phyloP scores from a whole-genome alignment of 2,329 filamentous ascomycete species.

The Trichothecium sympodiale region DNA sequence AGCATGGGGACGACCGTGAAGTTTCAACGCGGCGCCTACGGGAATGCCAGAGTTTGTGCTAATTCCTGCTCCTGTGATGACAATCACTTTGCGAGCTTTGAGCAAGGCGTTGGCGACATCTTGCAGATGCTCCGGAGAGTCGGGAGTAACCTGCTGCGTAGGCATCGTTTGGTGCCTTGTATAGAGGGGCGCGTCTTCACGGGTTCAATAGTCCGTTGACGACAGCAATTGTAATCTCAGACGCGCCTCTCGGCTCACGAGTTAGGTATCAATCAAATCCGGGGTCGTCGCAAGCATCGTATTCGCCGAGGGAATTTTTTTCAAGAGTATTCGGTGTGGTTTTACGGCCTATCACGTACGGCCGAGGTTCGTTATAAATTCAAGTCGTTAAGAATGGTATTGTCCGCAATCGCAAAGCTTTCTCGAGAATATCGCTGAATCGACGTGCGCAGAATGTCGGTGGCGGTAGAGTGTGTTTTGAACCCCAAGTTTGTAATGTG shows the following conservation, averaged over 20 bases:
- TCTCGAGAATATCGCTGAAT: too few species aligned
- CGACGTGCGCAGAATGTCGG: too few species aligned
- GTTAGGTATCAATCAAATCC: neutral
- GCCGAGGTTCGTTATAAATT: too few species aligned
- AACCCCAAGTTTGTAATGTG: too few species aligned
- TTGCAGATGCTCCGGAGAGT: conserved; percentile 44
- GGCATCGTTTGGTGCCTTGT: conserved; percentile 34
- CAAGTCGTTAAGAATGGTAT: too few species aligned
- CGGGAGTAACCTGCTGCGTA: conserved; percentile 42
- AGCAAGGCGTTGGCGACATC: conserved; percentile 52
- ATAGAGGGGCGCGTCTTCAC: too few species aligned
- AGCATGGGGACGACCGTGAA: neutral
- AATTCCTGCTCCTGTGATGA: conserved; percentile 63
- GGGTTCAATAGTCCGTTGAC: too few species aligned
- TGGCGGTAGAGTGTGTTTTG: too few species aligned
- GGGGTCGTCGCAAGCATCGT: neutral
- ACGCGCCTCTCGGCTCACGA: neutral
- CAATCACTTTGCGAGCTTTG: conserved; percentile 57
- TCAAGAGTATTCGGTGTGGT: too few species aligned
- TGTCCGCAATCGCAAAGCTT: too few species aligned
- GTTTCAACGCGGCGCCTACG: conserved; percentile 30
- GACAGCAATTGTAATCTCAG: neutral
- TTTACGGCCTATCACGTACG: too few species aligned
- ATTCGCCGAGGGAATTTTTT: neutral
- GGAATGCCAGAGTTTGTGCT: conserved; percentile 69